Evolutionary conservation across 164 flowering plant genomes (phyloP).

Genomic region (Vitis riparia): DNA sequence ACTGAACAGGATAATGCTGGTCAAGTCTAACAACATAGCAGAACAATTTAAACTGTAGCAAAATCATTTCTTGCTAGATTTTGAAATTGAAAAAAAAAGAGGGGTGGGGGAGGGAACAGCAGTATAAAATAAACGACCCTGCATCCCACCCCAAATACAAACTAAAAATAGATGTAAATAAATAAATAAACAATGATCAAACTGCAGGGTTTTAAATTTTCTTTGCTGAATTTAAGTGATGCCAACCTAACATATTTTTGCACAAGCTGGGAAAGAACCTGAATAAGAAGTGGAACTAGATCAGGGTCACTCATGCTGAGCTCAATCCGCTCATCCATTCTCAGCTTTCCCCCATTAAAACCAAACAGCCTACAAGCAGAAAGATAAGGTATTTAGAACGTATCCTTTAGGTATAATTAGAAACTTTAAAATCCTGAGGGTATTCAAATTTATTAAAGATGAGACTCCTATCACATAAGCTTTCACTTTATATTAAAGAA

Average conservation of each 20-base stretch:
- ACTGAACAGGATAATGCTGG: too few relatives aligned
- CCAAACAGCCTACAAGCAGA: slow-evolving; percentile 69
- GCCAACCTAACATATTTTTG: not conserved
- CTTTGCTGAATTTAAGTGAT: not conserved
- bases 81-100: too few relatives aligned
- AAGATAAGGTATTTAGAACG: slow-evolving; percentile 11
- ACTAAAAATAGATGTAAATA: too few relatives aligned
- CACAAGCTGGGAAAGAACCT: slow-evolving; percentile 45
- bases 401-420: not conserved
- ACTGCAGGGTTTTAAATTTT: not conserved
- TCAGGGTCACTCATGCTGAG: slow-evolving; percentile 97
- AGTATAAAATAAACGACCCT: too few relatives aligned
- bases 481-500: not conserved
- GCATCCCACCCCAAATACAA: too few relatives aligned
- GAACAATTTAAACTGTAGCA: too few relatives aligned
- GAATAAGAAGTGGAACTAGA: slow-evolving; percentile 89
- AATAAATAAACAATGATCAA: not conserved
- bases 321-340: slow-evolving; percentile 91
- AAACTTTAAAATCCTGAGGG: not conserved
- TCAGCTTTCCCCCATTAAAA: slow-evolving; percentile 79
- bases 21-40: too few relatives aligned
- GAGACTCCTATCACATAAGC: too few relatives aligned
- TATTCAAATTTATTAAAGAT: not conserved
- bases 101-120: too few relatives aligned
- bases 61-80: too few relatives aligned